Conservation (phyloP, 2,329 filamentous ascomycete genomes). For the Aspergillus sp. region DNA sequence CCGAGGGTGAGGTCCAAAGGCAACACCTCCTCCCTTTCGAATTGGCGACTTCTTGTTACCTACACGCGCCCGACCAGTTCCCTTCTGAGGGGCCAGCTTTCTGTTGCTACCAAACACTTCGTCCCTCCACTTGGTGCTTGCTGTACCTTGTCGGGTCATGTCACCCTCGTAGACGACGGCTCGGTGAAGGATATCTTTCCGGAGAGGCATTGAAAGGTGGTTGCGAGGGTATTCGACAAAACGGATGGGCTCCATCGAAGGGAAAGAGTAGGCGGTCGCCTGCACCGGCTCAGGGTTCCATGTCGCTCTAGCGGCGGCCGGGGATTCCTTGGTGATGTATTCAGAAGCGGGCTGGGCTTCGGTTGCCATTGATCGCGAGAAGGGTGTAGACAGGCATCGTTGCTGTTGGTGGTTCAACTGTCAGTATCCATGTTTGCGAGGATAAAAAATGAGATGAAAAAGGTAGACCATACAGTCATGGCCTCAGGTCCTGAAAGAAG, state of each 20-base stretch:
- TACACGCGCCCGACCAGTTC: constrained; percentile 70
- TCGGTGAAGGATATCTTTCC: constrained; percentile 86
- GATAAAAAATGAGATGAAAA: constrained; percentile 1
- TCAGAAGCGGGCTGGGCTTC: constrained; percentile 32
- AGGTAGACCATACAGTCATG: constrained; percentile 27
- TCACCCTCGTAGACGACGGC: constrained; percentile 93
- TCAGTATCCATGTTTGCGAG: constrained; percentile 14
- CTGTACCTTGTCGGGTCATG: constrained; percentile 79
- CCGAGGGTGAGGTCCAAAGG: constrained; percentile 83
- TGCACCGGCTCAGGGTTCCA: constrained; percentile 58
- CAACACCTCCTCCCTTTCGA: constrained; percentile 77
- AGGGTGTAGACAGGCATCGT: constrained; percentile 31
- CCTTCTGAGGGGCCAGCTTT: constrained; percentile 86
- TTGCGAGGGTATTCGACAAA: constrained; percentile 74
- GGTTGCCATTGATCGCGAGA: constrained; percentile 47
- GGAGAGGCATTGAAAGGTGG: constrained; percentile 81
- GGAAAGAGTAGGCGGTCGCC: constrained; percentile 86
- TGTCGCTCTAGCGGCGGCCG: constrained; percentile 22
- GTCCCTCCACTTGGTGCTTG: constrained; percentile 71
- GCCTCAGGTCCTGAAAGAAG: constrained; percentile 30
- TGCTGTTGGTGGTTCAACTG: constrained; percentile 30
- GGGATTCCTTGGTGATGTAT: constrained; percentile 17
- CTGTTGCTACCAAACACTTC: constrained; percentile 79
- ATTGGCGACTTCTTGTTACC: constrained; percentile 80
- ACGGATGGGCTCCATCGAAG: constrained; percentile 74